Conservation (phyloP, 2,329 filamentous ascomycete species). For the Colletotrichum melonis region DNA sequence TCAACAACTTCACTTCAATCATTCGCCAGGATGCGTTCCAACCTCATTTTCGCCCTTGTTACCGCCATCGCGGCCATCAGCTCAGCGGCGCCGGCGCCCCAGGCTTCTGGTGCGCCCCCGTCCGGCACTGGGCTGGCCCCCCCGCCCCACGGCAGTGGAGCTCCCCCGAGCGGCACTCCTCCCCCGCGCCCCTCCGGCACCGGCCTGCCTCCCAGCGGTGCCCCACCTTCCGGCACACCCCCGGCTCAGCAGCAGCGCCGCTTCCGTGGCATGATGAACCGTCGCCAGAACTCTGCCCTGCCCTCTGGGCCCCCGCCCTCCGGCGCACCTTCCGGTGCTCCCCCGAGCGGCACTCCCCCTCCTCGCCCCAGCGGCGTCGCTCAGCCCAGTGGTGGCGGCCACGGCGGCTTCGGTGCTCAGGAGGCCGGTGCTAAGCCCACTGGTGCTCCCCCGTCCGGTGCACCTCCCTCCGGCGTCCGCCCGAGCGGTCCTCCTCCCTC, state of each 20-base stretch:
- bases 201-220: slow-evolving; percentile 3
- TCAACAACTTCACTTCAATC: slow-evolving; percentile 7
- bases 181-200: slow-evolving; percentile 17
- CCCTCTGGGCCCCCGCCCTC: background rate
- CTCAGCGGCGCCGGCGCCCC: slow-evolving; percentile 29
- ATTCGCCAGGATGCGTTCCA: slow-evolving; percentile 29
- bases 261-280: slow-evolving; percentile 15
- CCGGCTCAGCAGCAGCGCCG: slow-evolving; percentile 7
- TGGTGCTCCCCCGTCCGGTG: slow-evolving; percentile 5
- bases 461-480: background rate
- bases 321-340: slow-evolving; percentile 8
- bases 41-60: slow-evolving; percentile 28
- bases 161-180: slow-evolving; percentile 22
- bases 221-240: slow-evolving; percentile 6
- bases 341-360: slow-evolving; percentile 21
- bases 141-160: slow-evolving; percentile 13
- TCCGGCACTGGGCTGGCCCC: slow-evolving; percentile 14
- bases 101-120: slow-evolving; percentile 10
- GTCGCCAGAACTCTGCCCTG: slow-evolving; percentile 18
- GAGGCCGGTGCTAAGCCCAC: slow-evolving; percentile 5
- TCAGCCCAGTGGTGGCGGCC: slow-evolving; percentile 1
- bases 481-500: slow-evolving; percentile 6
- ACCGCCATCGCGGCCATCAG: slow-evolving; percentile 28
- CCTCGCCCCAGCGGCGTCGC: slow-evolving; percentile 3
- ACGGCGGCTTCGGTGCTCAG: slow-evolving; percentile 14